Evolutionary conservation across 176 grass and related monocot genomes (phyloP), one percentile per base, ranked within the genome.

Genomic region (Miscanthus lutarioriparius): DNA sequence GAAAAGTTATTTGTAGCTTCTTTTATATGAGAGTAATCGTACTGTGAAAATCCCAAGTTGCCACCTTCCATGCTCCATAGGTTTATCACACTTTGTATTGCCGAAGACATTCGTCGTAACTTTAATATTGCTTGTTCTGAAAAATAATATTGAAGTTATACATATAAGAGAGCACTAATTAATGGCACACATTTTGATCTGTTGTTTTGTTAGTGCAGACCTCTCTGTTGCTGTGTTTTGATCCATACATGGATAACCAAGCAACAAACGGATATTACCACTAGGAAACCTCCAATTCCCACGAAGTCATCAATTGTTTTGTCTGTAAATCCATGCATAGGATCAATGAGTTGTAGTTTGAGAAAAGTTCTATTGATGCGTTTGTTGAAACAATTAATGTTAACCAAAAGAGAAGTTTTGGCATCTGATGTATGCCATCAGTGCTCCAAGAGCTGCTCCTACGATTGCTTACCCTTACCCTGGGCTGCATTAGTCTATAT

Each of bases 1-100:
- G 76, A 45, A 38, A 94, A 94, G 72, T 91, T 84, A 20, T 67
- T 17, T 74, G 92, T 94, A 16, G 83, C 89, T 51, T 62, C 19
- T 67, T 37, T 74, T 68, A 90, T 10, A 17, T 56, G 39, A 10
- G 22, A 27, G 14, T 76, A 77, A 84, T 84, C 80, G 69, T 44
- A 84, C 19, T 64, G 41, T 28, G 17, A 36, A 38, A 73, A 83
- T 35, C 66, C 73, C 8, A 59, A 16, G 66, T 72, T 64, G 19
- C 39, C 10, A 39, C 70, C 61, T 20, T 85, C 44, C 11, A 20
- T 75, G 13, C 64, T 85, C 76, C 72, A 67, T 12, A 68, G 28
- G 33, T 76, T 70, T 67, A 70, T 36, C 36, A 19, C 66, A 72
- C 39, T 39, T 54, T 76, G 11, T 62, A 86, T 64, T 45, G 26